Percentiles rank a stretch among this genome's conserved stretches.
phyloP scores from a whole-genome alignment of 148 eudicot species.

The Limonium bicolor region DNA sequence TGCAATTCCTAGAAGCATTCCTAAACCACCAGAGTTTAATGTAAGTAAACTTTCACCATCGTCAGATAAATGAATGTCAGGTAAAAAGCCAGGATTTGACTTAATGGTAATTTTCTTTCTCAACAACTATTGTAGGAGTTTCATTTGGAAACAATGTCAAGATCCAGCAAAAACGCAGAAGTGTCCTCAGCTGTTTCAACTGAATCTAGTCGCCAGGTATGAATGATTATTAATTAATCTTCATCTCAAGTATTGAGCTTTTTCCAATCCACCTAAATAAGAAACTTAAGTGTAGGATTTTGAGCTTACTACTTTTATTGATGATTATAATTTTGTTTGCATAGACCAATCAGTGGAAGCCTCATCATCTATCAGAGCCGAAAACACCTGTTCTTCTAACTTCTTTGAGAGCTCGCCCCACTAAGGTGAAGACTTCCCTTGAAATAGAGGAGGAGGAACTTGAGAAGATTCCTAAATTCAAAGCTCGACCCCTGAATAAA shows the following conservation, averaged over 20 bases:
- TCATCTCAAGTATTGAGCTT: no score
- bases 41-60: slow-evolving; percentile 12
- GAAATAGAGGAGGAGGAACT: slow-evolving; percentile 80
- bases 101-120: neutral
- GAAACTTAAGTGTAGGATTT: neutral
- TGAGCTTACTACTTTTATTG: neutral
- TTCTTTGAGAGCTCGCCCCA: slow-evolving; percentile 76
- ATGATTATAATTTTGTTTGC: neutral
- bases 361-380: neutral
- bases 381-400: slow-evolving; percentile 79
- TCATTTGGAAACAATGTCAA: slow-evolving; percentile 70
- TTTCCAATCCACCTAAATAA: no score
- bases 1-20: slow-evolving; percentile 49
- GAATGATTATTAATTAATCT: neutral
- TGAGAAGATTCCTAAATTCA: slow-evolving; percentile 73
- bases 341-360: slow-evolving; percentile 12
- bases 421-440: slow-evolving; percentile 48
- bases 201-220: slow-evolving; percentile 33
- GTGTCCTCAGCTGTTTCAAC: slow-evolving; percentile 47
- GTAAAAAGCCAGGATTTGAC: neutral
- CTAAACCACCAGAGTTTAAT: slow-evolving; percentile 71
- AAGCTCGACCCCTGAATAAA: slow-evolving; percentile 86
- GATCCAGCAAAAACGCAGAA: slow-evolving; percentile 63
- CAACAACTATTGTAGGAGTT: slow-evolving; percentile 43
- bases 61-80: neutral